Conservation (phyloP, 2,329 filamentous ascomycete species). For the Colletotrichum gigasporum region DNA sequence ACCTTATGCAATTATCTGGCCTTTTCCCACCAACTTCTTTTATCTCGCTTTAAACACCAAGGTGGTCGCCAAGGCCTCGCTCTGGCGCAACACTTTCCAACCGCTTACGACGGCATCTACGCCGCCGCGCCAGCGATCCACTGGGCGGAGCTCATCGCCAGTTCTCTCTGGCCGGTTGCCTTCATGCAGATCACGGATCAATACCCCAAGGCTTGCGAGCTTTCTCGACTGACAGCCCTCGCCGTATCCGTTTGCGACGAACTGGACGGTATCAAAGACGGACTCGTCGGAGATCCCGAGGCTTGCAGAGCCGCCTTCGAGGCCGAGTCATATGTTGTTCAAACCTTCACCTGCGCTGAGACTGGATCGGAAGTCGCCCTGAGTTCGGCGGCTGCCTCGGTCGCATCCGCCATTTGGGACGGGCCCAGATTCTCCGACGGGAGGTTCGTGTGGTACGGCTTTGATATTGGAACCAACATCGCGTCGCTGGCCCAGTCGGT, state of each 20-base stretch:
- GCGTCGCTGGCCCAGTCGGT: not conserved
- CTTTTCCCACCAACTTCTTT: too few relatives aligned
- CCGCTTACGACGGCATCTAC: constrained; percentile 57
- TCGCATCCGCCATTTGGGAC: not conserved
- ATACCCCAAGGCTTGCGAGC: constrained; percentile 10
- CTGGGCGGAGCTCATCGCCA: constrained; percentile 10
- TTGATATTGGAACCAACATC: not conserved
- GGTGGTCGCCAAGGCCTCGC: constrained; percentile 61
- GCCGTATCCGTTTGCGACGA: constrained; percentile 1
- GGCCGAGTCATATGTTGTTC: constrained; percentile 24
- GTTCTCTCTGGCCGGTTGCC: not conserved
- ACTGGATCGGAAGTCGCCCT: not conserved
- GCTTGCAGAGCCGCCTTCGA: constrained; percentile 33
- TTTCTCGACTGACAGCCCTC: constrained; percentile 40
- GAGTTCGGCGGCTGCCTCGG: not conserved
- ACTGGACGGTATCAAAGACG: constrained; percentile 12
- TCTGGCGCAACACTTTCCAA: constrained; percentile 54
- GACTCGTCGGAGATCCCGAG: constrained; percentile 1
- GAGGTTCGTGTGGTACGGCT: not conserved
- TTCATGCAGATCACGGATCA: not conserved
- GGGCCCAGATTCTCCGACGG: not conserved
- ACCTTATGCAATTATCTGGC: too few relatives aligned
- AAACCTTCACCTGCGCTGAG: constrained; percentile 29
- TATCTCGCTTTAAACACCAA: too few relatives aligned
- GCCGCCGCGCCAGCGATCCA: constrained; percentile 25